Evolutionary conservation across 306 rosid genomes (phyloP), one percentile per base, ranked within the genome.

Genomic region (Trifolium dubium): DNA sequence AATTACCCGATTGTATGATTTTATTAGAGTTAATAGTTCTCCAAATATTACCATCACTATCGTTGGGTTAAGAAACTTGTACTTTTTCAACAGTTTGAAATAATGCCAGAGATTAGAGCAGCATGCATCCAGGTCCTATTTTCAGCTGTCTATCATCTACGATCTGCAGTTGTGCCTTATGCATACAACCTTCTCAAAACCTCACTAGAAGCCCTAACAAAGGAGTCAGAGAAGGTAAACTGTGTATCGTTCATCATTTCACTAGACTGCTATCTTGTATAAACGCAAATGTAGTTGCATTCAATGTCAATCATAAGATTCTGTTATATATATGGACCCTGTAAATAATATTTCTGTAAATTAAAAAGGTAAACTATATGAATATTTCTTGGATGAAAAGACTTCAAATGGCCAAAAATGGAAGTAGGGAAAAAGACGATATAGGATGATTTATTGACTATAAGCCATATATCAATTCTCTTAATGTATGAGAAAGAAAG

Each of bases 41-140:
- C 10, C 55, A 43, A 64, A 69, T 19, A 29, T 69, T 35, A 51
- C 67, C 56, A 49, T 71, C 80, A 18, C 2, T 74, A 65, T 64
- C 59, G 66, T 55, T 66, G 78, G 53, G 53, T 78, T 83, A 74
- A 40, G 40, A 55, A 71, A 82, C 63, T 77, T 65, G 12, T 63
- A 61, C 76, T 80, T 50, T 64, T 35, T 73, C 40, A 62, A 66
- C 83, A 93, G 96, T 79, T 64, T 31, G 85, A 82, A 77, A 71
- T 39, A 46, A 82, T 60, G 73, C 69, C 89, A 18, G 92, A 89
- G 80, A 85, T 91, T 50, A 88, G 91, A 84, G 87, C 94, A 47
- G 96, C 98, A 49, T 87, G 96, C 84, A 85, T 80, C 77, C 95
- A 87, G 75, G 89, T 94, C 85, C 88, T 94, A 65, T 91, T 91